Evolutionary conservation across 2,329 filamentous ascomycete species (phyloP), one percentile per base, ranked within the genome.

Genomic region (Aureobasidium sp.): DNA sequence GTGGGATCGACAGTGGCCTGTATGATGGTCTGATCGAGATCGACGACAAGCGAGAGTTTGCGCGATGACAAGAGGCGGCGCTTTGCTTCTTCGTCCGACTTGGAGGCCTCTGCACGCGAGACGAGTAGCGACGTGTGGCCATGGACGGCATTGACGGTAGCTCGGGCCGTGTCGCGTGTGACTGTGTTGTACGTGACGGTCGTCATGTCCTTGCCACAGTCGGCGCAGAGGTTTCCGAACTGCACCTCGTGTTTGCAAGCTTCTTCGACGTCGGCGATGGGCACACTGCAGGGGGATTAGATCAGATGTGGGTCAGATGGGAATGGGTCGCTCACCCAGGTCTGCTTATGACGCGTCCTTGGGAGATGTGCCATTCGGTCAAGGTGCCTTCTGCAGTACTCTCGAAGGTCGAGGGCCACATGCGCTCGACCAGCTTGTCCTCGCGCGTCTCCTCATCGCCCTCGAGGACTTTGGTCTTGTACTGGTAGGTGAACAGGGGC

Each of bases 1-100:
- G 94, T 99, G 7, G 92, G 93, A 68, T 99, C 94, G 70, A 97
- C 95, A 65, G 91, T 96, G 29, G 94, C 94, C 74, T 99, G 94
- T 67, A 99, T 99, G 70, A 99, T 94, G 62, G 94, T 99, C 78
- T 97, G 93, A 73, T 99, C 94, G 60, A 99, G 81, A 80, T 99
- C 94, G 68, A 99, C 94, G 29, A 99, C 94, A 48, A 99, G 81
- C 49, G 90, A 96, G 48, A 99, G 82, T 77, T 96, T 96, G 67
- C 88, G 85, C 64, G 88, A 84, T 63, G 86, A 82, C 47, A 99
- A 79, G 45, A 99, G 80, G 22, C 93, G 86, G 64, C 86, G 84
- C 77, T 97, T 96, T 15, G 91, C 83, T 68, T 96, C 89, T 71
- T 92, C 86, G 75, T 97, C 93, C 62, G 90, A 87, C 66, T 85